Evolutionary conservation across 139 green algal species (phyloP).

Genomic region (Ostreobium quekettii): DNA sequence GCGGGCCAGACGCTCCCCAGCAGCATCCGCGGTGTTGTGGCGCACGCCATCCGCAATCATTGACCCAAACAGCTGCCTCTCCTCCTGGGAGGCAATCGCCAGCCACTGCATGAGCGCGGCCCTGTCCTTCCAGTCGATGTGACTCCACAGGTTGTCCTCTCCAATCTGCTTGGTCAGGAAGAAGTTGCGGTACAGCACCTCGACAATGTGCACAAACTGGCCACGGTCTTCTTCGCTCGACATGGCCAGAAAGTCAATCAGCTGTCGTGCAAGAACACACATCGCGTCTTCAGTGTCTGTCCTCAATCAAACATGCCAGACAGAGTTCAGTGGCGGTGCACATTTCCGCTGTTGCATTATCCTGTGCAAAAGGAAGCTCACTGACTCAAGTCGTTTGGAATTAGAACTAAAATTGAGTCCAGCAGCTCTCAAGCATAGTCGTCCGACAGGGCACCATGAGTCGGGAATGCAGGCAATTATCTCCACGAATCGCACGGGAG

Average conservation of each 20-base stretch:
- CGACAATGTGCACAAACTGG: background rate
- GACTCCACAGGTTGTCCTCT: background rate
- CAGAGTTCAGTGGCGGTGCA: background rate
- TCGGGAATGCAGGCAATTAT: no score
- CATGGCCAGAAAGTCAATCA: background rate
- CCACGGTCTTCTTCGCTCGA: background rate
- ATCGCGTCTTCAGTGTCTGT: background rate
- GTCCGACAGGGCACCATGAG: no score
- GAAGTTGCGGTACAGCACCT: conserved; percentile 3
- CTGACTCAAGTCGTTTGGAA: background rate
- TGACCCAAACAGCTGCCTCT: conserved; percentile 4
- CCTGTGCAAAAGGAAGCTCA: background rate
- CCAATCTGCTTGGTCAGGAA: conserved; percentile 1
- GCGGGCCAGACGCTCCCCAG: no score
- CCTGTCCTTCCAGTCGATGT: conserved; percentile 11
- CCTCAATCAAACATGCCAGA: background rate
- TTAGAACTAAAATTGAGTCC: background rate
- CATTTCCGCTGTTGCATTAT: background rate
- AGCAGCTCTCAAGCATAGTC: no score
- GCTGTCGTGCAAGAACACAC: background rate
- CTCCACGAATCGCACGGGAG: background rate
- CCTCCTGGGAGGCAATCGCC: background rate
- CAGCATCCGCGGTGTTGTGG: no score
- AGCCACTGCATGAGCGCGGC: conserved; percentile 15
- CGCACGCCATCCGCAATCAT: background rate